Conservation (phyloP, 208 protist genomes). For the Porcisia deanei region DNA sequence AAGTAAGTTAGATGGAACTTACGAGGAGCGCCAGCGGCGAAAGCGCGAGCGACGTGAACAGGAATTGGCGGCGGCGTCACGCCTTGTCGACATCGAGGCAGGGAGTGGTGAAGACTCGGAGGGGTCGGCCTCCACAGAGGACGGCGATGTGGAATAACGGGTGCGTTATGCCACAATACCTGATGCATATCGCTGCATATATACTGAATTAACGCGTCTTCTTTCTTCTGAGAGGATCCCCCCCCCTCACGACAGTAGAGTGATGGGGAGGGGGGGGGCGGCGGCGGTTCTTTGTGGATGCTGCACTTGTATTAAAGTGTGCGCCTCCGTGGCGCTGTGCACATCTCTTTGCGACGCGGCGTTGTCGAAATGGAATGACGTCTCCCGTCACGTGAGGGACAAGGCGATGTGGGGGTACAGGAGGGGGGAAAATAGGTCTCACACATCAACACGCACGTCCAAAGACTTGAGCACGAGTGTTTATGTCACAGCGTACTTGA, state of each 20-base stretch:
- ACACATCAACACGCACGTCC: not conserved
- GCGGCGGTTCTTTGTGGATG: not conserved
- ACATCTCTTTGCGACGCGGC: not conserved
- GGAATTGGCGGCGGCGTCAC: constrained; percentile 31
- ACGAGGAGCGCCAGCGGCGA: constrained; percentile 50
- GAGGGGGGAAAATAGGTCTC: not conserved
- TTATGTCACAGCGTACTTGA: not conserved
- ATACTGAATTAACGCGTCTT: not conserved
- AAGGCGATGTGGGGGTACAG: not conserved
- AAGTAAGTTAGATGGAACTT: constrained; percentile 68
- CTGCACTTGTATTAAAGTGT: not conserved
- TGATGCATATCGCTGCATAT: not conserved
- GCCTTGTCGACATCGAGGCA: constrained; percentile 66
- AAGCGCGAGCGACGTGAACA: constrained; percentile 55
- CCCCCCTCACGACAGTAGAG: not conserved
- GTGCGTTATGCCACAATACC: not conserved
- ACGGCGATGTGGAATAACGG: constrained; percentile 9
- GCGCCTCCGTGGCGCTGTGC: not conserved
- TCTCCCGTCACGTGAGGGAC: not conserved
- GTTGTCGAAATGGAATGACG: not conserved
- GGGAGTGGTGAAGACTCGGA: constrained; percentile 68
- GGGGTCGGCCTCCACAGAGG: constrained; percentile 34
- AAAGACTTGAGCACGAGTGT: not conserved
- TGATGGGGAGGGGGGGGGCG: not conserved
- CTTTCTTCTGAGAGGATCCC: not conserved